A percentile compares a stretch with the other conserved stretches of the same genome.
Evolutionary conservation across 2,329 filamentous ascomycete species (phyloP).

Genomic region (Diaporthe batatas): DNA sequence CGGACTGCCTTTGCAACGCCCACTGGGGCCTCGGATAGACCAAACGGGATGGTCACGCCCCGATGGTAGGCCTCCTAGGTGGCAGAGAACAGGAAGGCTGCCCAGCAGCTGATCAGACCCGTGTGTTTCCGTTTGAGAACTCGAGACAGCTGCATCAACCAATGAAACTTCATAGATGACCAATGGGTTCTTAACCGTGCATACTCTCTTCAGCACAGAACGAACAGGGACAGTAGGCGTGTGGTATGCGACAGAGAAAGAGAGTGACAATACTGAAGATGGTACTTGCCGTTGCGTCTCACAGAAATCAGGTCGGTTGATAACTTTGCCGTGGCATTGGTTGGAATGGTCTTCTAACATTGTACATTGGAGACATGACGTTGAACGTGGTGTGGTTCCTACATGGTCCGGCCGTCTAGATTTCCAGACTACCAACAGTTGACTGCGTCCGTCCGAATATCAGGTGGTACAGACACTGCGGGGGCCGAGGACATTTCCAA

Average conservation of each 20-base stretch:
- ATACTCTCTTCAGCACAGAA: neutral
- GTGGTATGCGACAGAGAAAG: neutral
- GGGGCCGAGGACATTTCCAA: neutral
- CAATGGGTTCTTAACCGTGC: neutral
- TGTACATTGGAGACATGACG: neutral
- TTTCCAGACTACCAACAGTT: neutral
- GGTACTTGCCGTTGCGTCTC: neutral
- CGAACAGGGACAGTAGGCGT: no score
- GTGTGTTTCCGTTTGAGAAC: neutral
- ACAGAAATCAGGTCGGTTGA: neutral
- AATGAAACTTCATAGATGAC: neutral
- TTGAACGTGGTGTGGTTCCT: neutral
- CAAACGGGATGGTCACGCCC: no score
- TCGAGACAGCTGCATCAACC: no score
- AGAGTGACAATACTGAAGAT: neutral
- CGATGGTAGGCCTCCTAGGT: neutral
- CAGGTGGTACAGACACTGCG: conserved; percentile 2
- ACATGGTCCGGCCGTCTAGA: neutral
- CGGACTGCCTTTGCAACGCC: conserved; percentile 10
- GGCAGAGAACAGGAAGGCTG: neutral
- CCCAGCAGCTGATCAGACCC: neutral
- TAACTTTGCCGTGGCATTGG: neutral
- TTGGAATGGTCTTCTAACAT: no score
- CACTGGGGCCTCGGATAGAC: neutral
- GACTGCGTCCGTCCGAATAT: neutral